Percentiles rank a stretch among this genome's conserved stretches.
Conservation (phyloP, 192 early-diverging fungal genomes). For the Entophlyctis luteolus region DNA sequence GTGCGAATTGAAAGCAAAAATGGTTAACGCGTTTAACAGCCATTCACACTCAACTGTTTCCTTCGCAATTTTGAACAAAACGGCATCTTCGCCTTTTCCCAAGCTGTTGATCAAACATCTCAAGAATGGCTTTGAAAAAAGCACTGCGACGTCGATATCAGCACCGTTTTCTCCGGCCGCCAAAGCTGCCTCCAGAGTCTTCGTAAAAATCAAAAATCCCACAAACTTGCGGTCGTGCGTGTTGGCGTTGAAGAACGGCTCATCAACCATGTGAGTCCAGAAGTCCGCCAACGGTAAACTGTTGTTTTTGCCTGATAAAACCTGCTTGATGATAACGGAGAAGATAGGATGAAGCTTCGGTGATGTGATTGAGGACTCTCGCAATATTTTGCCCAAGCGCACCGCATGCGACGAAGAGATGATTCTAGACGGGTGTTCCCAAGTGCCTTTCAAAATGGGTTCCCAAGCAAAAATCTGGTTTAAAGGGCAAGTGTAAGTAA, state of each 20-base stretch:
- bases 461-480: conserved; percentile 21
- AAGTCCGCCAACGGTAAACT: conserved; percentile 49
- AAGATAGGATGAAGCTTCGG: conserved; percentile 76
- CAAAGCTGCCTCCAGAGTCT: conserved; percentile 44
- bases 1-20: conserved; percentile 7
- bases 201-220: conserved; percentile 81
- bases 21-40: neutral
- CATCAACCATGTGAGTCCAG: conserved; percentile 60
- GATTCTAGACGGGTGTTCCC: conserved; percentile 9
- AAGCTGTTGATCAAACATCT: conserved; percentile 83
- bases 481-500: neutral
- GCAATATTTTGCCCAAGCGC: conserved; percentile 2
- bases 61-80: conserved; percentile 75
- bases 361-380: conserved; percentile 14
- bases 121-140: conserved; percentile 83
- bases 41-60: conserved; percentile 46
- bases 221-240: conserved; percentile 81
- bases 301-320: conserved; percentile 16
- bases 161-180: neutral
- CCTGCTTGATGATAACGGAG: conserved; percentile 46
- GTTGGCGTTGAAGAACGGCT: conserved; percentile 68
- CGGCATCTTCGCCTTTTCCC: conserved; percentile 60
- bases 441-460: conserved; percentile 16
- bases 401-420: neutral
- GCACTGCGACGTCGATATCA: conserved; percentile 45